phyloP scores from a whole-genome alignment of 345 rosid genomes.

The Syzygium aqueum region DNA sequence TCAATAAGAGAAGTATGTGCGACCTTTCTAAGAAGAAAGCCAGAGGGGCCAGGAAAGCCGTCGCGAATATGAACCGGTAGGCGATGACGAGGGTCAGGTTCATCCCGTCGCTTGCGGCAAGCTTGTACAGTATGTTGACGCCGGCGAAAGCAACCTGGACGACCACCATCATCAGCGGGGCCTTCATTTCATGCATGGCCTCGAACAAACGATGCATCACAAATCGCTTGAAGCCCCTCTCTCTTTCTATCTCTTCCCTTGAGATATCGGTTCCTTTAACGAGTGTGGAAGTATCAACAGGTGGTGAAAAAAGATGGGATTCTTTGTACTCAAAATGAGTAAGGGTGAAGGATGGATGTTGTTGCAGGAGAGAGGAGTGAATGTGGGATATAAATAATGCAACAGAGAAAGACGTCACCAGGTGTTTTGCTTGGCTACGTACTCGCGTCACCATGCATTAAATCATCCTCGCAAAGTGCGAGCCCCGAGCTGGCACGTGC shows the following conservation, averaged over 20 bases:
- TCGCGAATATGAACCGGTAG: conserved; percentile 2
- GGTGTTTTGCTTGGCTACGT: not conserved
- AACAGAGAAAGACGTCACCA: not conserved
- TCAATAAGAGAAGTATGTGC: not conserved
- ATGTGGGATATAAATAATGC: not conserved
- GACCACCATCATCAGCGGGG: conserved; percentile 2
- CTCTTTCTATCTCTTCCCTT: not conserved
- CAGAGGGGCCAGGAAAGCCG: conserved; percentile 1
- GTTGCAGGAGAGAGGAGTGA: not conserved
- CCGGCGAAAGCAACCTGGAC: conserved; percentile 2
- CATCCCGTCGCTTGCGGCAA: conserved; percentile 2
- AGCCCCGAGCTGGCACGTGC: not conserved
- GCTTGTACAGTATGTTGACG: conserved; percentile 6
- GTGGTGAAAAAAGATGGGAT: not conserved
- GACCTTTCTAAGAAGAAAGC: conserved; percentile 7
- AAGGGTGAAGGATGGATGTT: not conserved
- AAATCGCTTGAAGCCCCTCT: not conserved
- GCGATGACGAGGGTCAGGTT: not conserved
- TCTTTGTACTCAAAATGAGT: not conserved
- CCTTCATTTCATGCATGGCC: not conserved
- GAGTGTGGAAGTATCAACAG: too few relatives aligned
- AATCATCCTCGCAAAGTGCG: not conserved
- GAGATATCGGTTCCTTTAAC: not conserved
- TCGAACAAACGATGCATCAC: not conserved
- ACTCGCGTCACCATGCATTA: not conserved